Evolutionary conservation across 257 asterid species (phyloP).

Genomic region (Apocynum venetum): DNA sequence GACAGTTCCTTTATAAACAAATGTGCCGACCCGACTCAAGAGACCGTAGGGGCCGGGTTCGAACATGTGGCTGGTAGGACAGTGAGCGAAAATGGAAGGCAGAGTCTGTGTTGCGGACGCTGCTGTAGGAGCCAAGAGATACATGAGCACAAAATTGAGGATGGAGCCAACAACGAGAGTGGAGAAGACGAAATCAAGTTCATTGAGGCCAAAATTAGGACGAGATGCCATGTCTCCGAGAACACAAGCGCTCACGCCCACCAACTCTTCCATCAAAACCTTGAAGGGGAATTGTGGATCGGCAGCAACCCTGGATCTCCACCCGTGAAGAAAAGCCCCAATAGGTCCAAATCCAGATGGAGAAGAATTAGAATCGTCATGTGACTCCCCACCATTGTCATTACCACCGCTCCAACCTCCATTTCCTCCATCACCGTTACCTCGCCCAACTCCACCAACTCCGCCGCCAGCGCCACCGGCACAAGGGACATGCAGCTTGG

Average conservation of each 20-base stretch:
- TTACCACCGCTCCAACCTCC: constrained; percentile 31
- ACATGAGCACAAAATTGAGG: constrained; percentile 79
- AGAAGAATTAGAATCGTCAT: constrained; percentile 41
- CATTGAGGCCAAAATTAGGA: constrained; percentile 87
- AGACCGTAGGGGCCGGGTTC: constrained; percentile 65
- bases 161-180: constrained; percentile 84
- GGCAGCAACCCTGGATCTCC: constrained; percentile 90
- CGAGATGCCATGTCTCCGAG: constrained; percentile 94
- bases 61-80: constrained; percentile 86
- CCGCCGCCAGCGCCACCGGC: constrained; percentile 17
- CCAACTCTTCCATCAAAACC: constrained; percentile 90
- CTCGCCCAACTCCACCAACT: constrained; percentile 7
- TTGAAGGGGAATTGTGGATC: constrained; percentile 92
- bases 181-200: constrained; percentile 87
- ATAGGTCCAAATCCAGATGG: constrained; percentile 58
- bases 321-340: constrained; percentile 69
- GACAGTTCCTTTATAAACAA: constrained; percentile 67
- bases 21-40: constrained; percentile 60
- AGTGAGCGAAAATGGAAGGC: constrained; percentile 64
- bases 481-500: constrained; percentile 19
- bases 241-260: constrained; percentile 77
- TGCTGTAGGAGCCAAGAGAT: constrained; percentile 77
- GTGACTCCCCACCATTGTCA: constrained; percentile 33
- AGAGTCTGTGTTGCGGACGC: constrained; percentile 39
- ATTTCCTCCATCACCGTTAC: constrained; percentile 13